Conservation (phyloP, 2,329 filamentous ascomycete genomes). For the Sordariomycetes sp. region DNA sequence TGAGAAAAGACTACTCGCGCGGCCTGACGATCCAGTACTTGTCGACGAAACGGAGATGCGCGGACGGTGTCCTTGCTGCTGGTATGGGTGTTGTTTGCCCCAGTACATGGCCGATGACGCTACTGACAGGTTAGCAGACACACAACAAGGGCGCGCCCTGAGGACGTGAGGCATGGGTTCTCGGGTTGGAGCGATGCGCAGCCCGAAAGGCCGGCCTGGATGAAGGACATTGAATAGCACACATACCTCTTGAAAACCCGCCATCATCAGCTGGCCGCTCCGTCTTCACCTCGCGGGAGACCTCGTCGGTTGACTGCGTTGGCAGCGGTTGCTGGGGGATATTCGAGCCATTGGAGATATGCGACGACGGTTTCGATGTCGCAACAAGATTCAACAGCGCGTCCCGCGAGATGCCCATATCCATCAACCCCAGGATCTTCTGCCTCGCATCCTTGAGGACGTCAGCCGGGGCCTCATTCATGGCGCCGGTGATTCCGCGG, state of each 20-base stretch:
- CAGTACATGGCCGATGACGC: background rate
- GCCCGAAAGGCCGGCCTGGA: background rate
- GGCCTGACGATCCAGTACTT: conserved; percentile 37
- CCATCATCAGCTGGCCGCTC: background rate
- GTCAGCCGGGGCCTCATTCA: conserved; percentile 24
- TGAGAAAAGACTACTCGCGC: conserved; percentile 31
- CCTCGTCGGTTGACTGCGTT: conserved; percentile 4
- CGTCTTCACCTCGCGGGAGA: conserved; percentile 1
- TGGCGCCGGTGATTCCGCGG: background rate
- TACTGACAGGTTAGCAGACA: background rate
- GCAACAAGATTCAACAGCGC: conserved; percentile 15
- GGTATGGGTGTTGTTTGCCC: conserved; percentile 2
- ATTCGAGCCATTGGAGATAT: conserved; percentile 1
- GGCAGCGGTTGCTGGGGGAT: conserved; percentile 6
- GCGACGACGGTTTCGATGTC: conserved; percentile 5
- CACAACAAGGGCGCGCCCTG: background rate
- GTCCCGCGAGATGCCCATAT: conserved; percentile 32
- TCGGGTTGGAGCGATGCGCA: background rate
- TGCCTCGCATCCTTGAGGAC: conserved; percentile 32
- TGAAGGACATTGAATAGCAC: background rate
- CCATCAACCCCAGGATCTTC: conserved; percentile 33
- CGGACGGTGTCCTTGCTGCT: conserved; percentile 17
- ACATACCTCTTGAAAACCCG: background rate
- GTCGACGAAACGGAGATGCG: conserved; percentile 38
- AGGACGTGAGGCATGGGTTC: background rate